A percentile compares a stretch with the other conserved stretches of the same genome.
phyloP scores from a whole-genome alignment of 306 rosid species.

The Notholithocarpus densiflorus region DNA sequence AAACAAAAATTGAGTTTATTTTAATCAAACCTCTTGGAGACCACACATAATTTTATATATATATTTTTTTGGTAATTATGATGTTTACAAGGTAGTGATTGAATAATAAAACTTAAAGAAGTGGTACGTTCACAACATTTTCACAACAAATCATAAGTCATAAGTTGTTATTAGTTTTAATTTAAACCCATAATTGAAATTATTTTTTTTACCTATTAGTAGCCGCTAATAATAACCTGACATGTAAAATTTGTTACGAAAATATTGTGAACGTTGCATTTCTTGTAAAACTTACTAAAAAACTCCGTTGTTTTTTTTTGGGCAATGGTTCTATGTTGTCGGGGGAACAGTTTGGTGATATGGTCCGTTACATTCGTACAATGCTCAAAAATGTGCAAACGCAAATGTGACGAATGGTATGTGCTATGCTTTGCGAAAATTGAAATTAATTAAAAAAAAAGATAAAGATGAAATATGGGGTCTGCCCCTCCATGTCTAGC shows the following conservation, averaged over 20 bases:
- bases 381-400: not conserved
- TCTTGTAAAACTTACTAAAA: not conserved
- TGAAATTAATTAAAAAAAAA: not conserved
- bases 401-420: not conserved
- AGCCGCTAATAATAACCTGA: too few species aligned
- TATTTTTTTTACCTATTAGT: too few species aligned
- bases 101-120: slow-evolving; percentile 1
- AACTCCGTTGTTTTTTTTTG: not conserved
- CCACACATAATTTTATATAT: not conserved
- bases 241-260: too few species aligned
- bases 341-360: not conserved
- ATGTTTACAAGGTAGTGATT: slow-evolving; percentile 7
- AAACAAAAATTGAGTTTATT: slow-evolving; percentile 1
- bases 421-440: not conserved
- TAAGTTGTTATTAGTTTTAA: too few species aligned
- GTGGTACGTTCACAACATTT: too few species aligned
- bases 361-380: not conserved
- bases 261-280: fast-evolving
- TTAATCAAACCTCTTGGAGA: slow-evolving; percentile 34
- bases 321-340: slow-evolving; percentile 22
- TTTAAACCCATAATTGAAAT: too few species aligned
- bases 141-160: too few species aligned
- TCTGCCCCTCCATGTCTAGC: too few species aligned
- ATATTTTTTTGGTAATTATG: slow-evolving; percentile 21
- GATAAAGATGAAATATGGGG: too few species aligned